A percentile compares a stretch with the other conserved stretches of the same genome.
Evolutionary conservation across 345 rosid genomes (phyloP).

Genomic region (Syzygium aqueum): DNA sequence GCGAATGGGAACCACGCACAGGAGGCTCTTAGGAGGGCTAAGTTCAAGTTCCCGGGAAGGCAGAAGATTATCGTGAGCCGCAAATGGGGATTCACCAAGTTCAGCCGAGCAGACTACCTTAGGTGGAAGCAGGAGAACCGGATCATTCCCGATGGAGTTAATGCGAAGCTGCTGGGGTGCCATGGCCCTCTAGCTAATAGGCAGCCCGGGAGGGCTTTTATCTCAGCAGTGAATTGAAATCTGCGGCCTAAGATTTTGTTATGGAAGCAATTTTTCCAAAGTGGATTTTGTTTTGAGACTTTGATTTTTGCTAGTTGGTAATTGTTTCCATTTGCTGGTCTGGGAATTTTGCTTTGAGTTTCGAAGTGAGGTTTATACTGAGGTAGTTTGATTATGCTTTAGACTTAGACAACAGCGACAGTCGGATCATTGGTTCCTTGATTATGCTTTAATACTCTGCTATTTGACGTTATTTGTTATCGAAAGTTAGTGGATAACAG

Average conservation of each 20-base stretch:
- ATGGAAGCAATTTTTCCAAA: background rate
- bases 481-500: background rate
- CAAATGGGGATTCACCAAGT: constrained; percentile 44
- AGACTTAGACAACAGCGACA: background rate
- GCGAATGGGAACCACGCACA: constrained; percentile 4
- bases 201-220: constrained; percentile 11
- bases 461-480: background rate
- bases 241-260: background rate
- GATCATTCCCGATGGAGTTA: constrained; percentile 46
- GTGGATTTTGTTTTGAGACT: background rate
- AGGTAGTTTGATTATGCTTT: background rate
- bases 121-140: constrained; percentile 34
- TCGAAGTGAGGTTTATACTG: background rate
- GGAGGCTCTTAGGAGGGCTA: constrained; percentile 13
- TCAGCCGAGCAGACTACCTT: constrained; percentile 38
- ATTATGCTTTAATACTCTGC: background rate
- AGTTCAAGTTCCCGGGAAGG: constrained; percentile 18
- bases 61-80: constrained; percentile 19
- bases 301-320: background rate
- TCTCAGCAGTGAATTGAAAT: background rate
- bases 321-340: background rate
- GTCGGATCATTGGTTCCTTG: background rate
- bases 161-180: constrained; percentile 33
- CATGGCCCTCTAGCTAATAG: constrained; percentile 14
- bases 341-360: background rate